phyloP scores from a whole-genome alignment of 179 eudicot species.

The Carnegiea gigantea region DNA sequence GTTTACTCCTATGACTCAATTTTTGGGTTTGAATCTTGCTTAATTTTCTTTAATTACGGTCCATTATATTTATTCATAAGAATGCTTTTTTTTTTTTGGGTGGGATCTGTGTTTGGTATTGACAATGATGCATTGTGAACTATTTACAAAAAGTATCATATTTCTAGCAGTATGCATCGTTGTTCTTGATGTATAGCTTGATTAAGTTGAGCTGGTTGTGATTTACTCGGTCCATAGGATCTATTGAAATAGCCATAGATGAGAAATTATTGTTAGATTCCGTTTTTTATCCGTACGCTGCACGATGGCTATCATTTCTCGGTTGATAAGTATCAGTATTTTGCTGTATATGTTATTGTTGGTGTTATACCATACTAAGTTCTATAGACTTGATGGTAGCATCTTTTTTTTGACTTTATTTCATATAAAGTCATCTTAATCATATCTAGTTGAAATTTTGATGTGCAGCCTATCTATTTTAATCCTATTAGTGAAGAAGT shows the following conservation, averaged over 20 bases:
- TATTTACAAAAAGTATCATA: not conserved
- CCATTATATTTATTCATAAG: not conserved
- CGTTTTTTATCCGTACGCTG: too few species aligned
- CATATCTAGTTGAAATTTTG: too few species aligned
- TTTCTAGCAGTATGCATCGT: not conserved
- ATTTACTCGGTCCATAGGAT: slow-evolving; percentile 3
- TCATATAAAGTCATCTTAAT: too few species aligned
- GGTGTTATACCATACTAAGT: too few species aligned
- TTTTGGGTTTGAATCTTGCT: not conserved
- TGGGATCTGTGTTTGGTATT: not conserved
- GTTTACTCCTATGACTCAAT: not conserved
- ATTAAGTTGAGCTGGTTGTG: not conserved
- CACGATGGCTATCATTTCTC: too few species aligned
- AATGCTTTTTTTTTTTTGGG: not conserved
- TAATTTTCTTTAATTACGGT: not conserved
- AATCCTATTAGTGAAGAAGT: too few species aligned
- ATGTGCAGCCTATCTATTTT: too few species aligned
- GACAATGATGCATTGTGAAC: not conserved
- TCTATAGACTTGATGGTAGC: too few species aligned
- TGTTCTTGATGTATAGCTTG: not conserved
- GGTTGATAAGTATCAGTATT: too few species aligned
- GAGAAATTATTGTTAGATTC: not conserved
- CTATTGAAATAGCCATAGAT: not conserved
- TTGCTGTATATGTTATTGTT: too few species aligned
- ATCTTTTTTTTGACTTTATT: too few species aligned